Evolutionary conservation across 2,329 filamentous ascomycete genomes (phyloP), one percentile per base, ranked within the genome.

Genomic region (Xylaria sp.): DNA sequence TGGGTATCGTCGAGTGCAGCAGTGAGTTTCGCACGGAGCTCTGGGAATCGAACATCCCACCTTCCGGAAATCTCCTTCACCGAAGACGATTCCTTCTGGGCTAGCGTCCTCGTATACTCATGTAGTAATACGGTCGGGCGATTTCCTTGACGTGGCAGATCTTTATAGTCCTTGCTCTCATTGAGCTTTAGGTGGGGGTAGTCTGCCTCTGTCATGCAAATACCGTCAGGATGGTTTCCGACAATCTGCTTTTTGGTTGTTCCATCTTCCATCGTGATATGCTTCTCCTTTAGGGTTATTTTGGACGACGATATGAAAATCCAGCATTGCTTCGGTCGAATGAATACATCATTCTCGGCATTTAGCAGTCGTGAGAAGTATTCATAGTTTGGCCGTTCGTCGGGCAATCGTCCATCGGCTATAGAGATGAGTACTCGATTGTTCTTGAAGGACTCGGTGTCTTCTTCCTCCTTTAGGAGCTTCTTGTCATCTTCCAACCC

Each of bases 381-480:
- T 59, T 86, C 83, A 67, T 87, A 87, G 74, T 87, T 87, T 48
- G 84, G 84, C 67, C 82, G 80, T 68, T 87, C 84, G 27, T 84
- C 81, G 1, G 85, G 85, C 38, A 87, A 78, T 27, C 82, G 78
- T 21, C 81, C 80, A 68, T 87, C 81, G 8, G 85, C 82, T 33
- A 89, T 79, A 8, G 87, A 86, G 58, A 81, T 83, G 62, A 89
- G 77, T n/a, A 88, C 85, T 3, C 85, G 81, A 73, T 89, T 87
- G 60, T 85, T 83, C 75, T 88, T 88, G 78, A 89, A 86, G 7
- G 85, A 87, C 58, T 77, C 77, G n/a, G 74, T 79, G 70, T 80
- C 82, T 19, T 76, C 74, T 31, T 74, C 73, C 15, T 74, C 73
- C 33, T 73, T 75, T 25, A 72, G 63, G 7, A 70, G 62, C 27